A percentile compares a stretch with the other conserved stretches of the same genome.
Evolutionary conservation across 768 basidiomycete genomes (phyloP).

Genomic region (Xerocomellus chrysenteron): DNA sequence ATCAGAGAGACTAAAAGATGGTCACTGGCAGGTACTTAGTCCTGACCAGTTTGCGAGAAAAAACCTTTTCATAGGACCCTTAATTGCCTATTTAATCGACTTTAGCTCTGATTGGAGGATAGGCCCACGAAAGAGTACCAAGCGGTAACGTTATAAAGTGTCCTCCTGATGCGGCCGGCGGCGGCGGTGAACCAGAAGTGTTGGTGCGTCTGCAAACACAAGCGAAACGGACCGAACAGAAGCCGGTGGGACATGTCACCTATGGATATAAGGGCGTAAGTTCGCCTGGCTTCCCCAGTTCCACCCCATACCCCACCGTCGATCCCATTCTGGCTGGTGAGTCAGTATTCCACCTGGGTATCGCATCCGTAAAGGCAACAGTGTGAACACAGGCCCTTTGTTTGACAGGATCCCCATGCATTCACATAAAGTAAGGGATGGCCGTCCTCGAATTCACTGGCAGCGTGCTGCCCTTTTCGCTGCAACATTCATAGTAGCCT

Average conservation of each 20-base stretch:
- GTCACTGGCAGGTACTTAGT: too few species aligned
- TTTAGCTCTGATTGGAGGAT: too few species aligned
- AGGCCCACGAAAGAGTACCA: too few species aligned
- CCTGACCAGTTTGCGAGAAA: too few species aligned
- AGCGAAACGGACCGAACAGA: not conserved
- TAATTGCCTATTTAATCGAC: too few species aligned
- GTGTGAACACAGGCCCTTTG: not conserved
- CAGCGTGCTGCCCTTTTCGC: not conserved
- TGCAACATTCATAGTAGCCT: not conserved
- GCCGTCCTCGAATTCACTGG: not conserved
- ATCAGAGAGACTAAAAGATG: too few species aligned
- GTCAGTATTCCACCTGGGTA: not conserved
- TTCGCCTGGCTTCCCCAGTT: too few species aligned
- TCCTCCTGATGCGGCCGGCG: too few species aligned
- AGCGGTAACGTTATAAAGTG: too few species aligned
- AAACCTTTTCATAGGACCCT: too few species aligned
- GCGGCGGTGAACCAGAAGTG: not conserved
- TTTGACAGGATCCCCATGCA: not conserved
- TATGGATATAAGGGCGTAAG: too few species aligned
- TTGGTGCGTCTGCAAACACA: not conserved
- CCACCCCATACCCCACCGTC: too few species aligned
- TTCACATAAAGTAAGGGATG: not conserved
- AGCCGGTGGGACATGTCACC: not conserved
- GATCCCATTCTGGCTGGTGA: not conserved
- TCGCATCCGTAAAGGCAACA: not conserved